These are phyloP conservation scores for Cyclocybe cylindracea DNA, from an alignment of 768 basidiomycete species.

Conservation along the genomic window DNA sequence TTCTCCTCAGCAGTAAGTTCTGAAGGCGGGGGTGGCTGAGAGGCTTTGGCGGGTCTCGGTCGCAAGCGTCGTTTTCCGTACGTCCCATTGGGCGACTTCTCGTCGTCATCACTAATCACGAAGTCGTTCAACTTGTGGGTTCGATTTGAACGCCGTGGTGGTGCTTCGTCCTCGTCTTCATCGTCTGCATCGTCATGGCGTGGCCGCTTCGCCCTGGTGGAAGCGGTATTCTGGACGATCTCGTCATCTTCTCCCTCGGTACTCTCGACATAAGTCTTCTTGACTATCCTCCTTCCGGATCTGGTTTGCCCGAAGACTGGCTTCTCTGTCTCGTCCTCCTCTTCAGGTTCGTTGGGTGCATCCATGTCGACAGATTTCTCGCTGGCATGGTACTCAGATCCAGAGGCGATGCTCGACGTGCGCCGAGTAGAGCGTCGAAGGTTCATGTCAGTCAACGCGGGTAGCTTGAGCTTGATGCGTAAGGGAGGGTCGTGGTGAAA, in stretches of 20 bases:
- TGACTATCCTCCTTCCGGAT: slow-evolving; percentile 43
- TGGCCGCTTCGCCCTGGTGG: slow-evolving; percentile 49
- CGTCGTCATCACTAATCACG: slow-evolving; percentile 48
- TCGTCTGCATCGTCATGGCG: slow-evolving; percentile 23
- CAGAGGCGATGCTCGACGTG: slow-evolving; percentile 38
- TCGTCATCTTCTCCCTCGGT: slow-evolving; percentile 39
- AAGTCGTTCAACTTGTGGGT: slow-evolving; percentile 13
- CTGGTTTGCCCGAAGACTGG: slow-evolving; percentile 26
- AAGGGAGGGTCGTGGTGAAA: slow-evolving; percentile 10
- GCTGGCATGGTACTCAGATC: slow-evolving; percentile 52
- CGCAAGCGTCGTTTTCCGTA: slow-evolving; percentile 31
- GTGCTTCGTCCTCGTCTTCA: slow-evolving; percentile 29
- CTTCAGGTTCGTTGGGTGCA: slow-evolving; percentile 23
- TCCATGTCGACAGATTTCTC: slow-evolving; percentile 42
- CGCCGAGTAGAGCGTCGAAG: slow-evolving; percentile 38
- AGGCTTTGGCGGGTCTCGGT: too few species aligned
- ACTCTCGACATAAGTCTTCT: slow-evolving; percentile 44
- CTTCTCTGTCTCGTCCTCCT: slow-evolving; percentile 33
- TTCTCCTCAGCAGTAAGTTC: neutral
- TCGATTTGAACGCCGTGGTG: slow-evolving; percentile 7
- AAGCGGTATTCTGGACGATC: slow-evolving; percentile 38
- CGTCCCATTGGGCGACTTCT: slow-evolving; percentile 22
- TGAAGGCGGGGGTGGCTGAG: too few species aligned
- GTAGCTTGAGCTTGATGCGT: slow-evolving; percentile 31
- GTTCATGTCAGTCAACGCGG: slow-evolving; percentile 21